Percentiles rank a stretch among this genome's conserved stretches.
These are phyloP conservation scores for Suhomyces panamericanus DNA, from an alignment of 1,139 yeast species.

Conservation along the genomic window DNA sequence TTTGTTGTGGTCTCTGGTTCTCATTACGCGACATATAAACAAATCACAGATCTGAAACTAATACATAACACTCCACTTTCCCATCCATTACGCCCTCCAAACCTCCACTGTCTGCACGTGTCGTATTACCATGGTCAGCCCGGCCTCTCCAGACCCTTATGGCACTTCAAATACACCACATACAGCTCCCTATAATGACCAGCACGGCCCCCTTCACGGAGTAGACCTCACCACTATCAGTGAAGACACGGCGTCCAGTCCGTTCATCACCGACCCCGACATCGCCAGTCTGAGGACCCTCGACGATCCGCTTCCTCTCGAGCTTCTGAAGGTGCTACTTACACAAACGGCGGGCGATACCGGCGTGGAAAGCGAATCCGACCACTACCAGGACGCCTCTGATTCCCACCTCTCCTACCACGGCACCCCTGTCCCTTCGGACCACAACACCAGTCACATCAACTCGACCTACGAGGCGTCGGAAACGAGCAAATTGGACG, in stretches of 20 bases:
- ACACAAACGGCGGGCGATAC: neutral
- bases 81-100: neutral
- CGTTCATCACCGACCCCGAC: conserved; percentile 32
- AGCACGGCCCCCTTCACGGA: neutral
- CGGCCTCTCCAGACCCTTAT: neutral
- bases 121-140: neutral
- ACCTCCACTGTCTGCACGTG: neutral
- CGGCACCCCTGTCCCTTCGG: conserved; percentile 5
- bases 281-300: conserved; percentile 3
- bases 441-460: neutral
- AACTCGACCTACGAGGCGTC: neutral
- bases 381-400: conserved; percentile 11
- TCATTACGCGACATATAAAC: conserved; percentile 8
- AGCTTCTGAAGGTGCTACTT: conserved; percentile 4
- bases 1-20: neutral
- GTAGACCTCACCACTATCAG: neutral
- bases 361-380: conserved; percentile 7
- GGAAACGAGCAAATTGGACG: conserved; percentile 9
- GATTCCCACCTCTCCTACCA: conserved; percentile 4
- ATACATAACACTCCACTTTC: neutral
- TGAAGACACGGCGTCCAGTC: conserved; percentile 26
- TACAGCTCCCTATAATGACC: neutral
- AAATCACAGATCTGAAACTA: neutral
- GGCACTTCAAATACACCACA: neutral
- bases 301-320: conserved; percentile 4